Conservation (phyloP, 225 moss, liverwort and hornwort species). For the Pseudoscleropodium purum region DNA sequence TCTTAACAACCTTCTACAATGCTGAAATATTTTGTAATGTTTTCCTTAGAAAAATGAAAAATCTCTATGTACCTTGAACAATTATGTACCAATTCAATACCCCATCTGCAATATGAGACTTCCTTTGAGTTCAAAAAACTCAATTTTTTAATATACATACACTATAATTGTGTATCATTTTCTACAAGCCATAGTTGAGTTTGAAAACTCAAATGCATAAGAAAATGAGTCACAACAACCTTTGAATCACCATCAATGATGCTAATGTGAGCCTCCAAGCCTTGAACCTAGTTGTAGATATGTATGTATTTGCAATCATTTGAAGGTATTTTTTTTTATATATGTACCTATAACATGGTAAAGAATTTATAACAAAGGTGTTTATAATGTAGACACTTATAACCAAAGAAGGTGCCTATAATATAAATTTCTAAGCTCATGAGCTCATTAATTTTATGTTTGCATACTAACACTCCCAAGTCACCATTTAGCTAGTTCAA, state of each 20-base stretch:
- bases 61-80: not conserved
- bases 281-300: no score
- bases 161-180: not conserved
- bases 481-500: not conserved
- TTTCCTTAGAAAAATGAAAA: rapidly evolving
- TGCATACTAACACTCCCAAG: not conserved
- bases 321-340: no score
- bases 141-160: not conserved
- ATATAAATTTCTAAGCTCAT: no score
- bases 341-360: no score
- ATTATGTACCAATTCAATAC: not conserved
- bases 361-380: no score
- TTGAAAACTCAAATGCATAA: not conserved
- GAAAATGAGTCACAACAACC: not conserved
- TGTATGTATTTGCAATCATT: no score
- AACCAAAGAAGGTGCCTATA: no score
- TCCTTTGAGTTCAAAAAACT: not conserved
- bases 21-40: no score
- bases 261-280: no score
- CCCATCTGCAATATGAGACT: rapidly evolving
- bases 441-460: no score
- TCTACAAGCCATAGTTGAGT: not conserved
- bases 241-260: not conserved
- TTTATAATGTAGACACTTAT: no score
- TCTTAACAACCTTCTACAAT: no score